Conservation (phyloP, 1,284 basidiomycete genomes). For the Microstroma glucosiphilum region DNA sequence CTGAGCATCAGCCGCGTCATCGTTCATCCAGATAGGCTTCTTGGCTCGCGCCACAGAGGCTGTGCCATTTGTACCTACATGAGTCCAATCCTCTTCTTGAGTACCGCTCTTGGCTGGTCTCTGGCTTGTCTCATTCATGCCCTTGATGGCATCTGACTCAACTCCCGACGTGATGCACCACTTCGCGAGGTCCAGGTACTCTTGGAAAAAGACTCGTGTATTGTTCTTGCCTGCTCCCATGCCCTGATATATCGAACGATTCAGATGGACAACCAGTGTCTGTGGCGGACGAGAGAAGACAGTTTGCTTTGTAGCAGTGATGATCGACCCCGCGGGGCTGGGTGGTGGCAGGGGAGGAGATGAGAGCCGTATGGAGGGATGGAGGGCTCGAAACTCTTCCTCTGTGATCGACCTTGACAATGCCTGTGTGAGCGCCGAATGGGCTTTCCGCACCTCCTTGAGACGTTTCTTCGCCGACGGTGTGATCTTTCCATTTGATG, state of each 20-base stretch:
- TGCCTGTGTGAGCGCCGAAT: background rate
- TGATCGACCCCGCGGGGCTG: background rate
- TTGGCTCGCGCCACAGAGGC: too few species aligned
- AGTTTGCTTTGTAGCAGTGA: conserved; percentile 39
- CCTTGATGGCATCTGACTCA: background rate
- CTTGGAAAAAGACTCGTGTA: conserved; percentile 34
- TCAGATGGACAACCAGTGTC: conserved; percentile 41
- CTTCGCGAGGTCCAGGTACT: conserved; percentile 34
- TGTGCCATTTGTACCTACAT: background rate
- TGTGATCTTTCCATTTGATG: conserved; percentile 6
- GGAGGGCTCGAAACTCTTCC: background rate
- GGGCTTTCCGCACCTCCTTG: conserved; percentile 1
- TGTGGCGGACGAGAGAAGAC: conserved; percentile 41
- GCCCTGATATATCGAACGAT: conserved; percentile 31
- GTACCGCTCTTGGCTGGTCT: background rate
- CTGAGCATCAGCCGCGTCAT: too few species aligned
- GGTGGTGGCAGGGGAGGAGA: background rate
- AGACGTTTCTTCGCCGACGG: conserved; percentile 15
- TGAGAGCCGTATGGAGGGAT: background rate
- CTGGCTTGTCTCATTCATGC: background rate
- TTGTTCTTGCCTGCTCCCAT: conserved; percentile 44
- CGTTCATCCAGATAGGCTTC: too few species aligned
- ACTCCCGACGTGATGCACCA: conserved; percentile 27
- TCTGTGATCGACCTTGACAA: background rate
- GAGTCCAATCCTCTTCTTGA: background rate